Evolutionary conservation across 768 basidiomycete species (phyloP), one percentile per base, ranked within the genome.

Genomic region (Boletus tomentosulus): DNA sequence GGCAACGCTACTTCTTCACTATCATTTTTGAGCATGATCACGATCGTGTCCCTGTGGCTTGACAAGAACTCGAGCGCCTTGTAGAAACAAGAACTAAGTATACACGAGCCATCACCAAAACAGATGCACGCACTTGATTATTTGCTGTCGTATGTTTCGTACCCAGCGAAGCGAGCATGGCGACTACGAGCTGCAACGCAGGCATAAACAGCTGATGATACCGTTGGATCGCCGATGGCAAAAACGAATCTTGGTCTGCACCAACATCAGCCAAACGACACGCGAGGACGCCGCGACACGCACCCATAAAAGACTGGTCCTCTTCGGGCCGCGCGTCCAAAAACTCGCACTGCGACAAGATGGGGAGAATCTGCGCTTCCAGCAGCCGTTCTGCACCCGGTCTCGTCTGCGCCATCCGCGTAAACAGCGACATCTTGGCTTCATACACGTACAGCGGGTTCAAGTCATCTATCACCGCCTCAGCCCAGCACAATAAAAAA

Each of bases 401-500:
- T 43, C 88, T 78, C 3, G 85, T 89, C 66, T 94, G 87, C 0
- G 92, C 83, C 73, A 97, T 82, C 30, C 92, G 82, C 27, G 88
- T 81, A 54, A 98, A 83, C 57, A 97, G 73, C 4, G 94, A 90
- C 83, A 96, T 86, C 71, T 96, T 96, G 13, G 94, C 83, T 66
- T 98, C 96, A 62, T 93, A 98, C 13, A 98, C 89, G 70, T 97
- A 98, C 38, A 95, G 75, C 0, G 92, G 78, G 62, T 96, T 95
- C 30, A 98, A 72, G 54, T 94, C 90, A 58, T 92, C 96, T 96
- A 59, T 1, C 43, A 41, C 1, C 22, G 24, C 48, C 25, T 4
- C 38, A 19, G 11, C 5, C 11, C 30, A 10, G 22, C 4, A 19
- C 39, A 41, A 35, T 37, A 12, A 42, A 25, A 7, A 16, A 15